These are phyloP conservation scores for Paecilomyces formosus DNA, from an alignment of 2,329 filamentous ascomycete genomes.

Conservation along the genomic window DNA sequence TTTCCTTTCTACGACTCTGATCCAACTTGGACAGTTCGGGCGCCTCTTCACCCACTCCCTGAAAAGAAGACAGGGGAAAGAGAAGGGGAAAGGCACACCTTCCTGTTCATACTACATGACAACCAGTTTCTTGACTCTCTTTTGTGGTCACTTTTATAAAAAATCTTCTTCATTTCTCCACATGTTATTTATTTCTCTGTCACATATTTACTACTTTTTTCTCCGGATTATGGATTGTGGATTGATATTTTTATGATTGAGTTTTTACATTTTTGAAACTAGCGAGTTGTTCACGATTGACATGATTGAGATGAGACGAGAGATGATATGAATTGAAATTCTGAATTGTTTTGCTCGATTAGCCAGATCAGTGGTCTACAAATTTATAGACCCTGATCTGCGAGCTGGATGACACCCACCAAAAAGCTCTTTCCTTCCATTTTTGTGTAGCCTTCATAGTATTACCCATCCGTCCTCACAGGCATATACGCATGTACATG, in stretches of 20 bases:
- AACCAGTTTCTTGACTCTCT: background rate
- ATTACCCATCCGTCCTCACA: too few relatives aligned
- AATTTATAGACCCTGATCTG: background rate
- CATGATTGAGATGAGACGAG: background rate
- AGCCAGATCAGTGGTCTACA: background rate
- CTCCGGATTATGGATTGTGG: too few relatives aligned
- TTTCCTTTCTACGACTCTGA: background rate
- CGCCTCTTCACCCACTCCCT: background rate
- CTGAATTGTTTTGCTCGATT: background rate
- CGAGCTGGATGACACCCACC: background rate
- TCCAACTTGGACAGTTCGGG: background rate
- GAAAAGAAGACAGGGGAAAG: background rate
- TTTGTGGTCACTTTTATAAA: background rate
- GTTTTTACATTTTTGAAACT: background rate
- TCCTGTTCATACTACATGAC: background rate
- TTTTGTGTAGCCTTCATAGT: background rate
- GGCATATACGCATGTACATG: too few relatives aligned
- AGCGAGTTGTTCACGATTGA: background rate
- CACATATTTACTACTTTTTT: background rate
- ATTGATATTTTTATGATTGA: background rate
- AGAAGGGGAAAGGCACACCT: background rate
- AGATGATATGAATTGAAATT: background rate
- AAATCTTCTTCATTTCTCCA: background rate
- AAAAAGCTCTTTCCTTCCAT: background rate
- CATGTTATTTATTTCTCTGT: background rate